Evolutionary conservation across 1,284 basidiomycete genomes (phyloP).

Genomic region (Sporisorium graminicola): DNA sequence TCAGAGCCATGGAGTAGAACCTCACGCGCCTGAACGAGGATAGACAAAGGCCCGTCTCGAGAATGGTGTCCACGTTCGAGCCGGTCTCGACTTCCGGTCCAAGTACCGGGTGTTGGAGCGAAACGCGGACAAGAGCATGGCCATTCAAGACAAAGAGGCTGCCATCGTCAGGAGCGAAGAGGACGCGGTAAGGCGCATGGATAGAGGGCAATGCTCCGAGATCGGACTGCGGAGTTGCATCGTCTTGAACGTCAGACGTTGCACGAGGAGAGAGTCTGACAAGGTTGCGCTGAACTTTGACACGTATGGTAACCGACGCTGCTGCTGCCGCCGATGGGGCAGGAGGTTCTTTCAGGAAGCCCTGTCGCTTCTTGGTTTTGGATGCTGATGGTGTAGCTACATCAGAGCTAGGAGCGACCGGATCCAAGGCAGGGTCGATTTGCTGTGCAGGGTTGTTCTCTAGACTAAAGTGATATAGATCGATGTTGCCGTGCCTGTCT

Average conservation of each 20-base stretch:
- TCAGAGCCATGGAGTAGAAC: slow-evolving; percentile 26
- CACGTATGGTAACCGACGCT: background rate
- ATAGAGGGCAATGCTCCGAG: too few species aligned
- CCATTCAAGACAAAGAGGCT: slow-evolving; percentile 19
- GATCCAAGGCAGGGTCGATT: background rate
- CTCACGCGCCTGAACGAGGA: slow-evolving; percentile 22
- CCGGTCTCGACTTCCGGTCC: background rate
- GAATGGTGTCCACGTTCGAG: slow-evolving; percentile 4
- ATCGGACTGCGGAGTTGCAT: background rate
- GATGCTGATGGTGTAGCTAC: background rate
- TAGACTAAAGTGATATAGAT: slow-evolving; percentile 1
- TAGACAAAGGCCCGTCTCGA: slow-evolving; percentile 19
- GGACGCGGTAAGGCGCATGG: slow-evolving; percentile 7
- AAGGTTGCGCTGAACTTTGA: background rate
- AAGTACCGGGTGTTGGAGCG: background rate
- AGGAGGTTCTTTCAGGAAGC: background rate
- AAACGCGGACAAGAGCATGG: slow-evolving; percentile 11
- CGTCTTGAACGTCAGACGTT: background rate
- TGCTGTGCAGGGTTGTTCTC: background rate
- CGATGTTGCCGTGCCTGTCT: slow-evolving; percentile 26
- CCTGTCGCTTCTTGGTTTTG: background rate
- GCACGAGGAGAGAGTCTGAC: background rate
- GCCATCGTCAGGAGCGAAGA: slow-evolving; percentile 10
- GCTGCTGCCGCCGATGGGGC: background rate
- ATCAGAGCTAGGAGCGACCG: background rate